Conservation (phyloP, 1,284 basidiomycete genomes). For the Vanrija pseudolonga region DNA sequence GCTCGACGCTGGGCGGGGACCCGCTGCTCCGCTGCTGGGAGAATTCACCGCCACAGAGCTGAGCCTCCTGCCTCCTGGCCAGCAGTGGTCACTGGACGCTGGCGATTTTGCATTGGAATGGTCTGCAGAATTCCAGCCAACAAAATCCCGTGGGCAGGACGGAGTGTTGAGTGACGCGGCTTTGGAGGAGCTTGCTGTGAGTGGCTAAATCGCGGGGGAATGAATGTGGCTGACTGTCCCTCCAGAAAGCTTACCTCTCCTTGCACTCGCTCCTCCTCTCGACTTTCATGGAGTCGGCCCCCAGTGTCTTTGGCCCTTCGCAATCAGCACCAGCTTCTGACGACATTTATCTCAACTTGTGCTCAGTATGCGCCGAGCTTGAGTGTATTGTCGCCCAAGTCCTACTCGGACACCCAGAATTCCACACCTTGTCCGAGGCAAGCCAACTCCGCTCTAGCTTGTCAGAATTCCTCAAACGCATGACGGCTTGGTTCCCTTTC, state of each 20-base stretch:
- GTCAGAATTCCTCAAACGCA: conserved; percentile 46
- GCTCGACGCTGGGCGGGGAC: background rate
- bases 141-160: background rate
- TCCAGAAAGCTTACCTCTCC: conserved; percentile 51
- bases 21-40: background rate
- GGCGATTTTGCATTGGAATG: conserved; percentile 12
- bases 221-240: conserved; percentile 1
- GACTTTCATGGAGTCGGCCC: conserved; percentile 79
- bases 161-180: conserved; percentile 11
- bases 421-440: conserved; percentile 1
- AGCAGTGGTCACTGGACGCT: conserved; percentile 9
- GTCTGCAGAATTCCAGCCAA: background rate
- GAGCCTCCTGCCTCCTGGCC: conserved; percentile 4
- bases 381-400: conserved; percentile 64
- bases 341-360: conserved; percentile 58
- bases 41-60: conserved; percentile 8
- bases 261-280: conserved; percentile 72
- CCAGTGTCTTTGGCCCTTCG: conserved; percentile 66
- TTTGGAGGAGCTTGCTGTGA: conserved; percentile 24
- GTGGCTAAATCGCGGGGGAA: background rate
- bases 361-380: conserved; percentile 62
- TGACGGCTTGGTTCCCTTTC: conserved; percentile 82
- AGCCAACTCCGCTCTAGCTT: conserved; percentile 22
- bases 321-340: conserved; percentile 16
- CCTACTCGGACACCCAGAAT: conserved; percentile 41